These are phyloP conservation scores for Pestalotiopsis sp. DNA, from an alignment of 2,329 filamentous ascomycete genomes.

Conservation along the genomic window DNA sequence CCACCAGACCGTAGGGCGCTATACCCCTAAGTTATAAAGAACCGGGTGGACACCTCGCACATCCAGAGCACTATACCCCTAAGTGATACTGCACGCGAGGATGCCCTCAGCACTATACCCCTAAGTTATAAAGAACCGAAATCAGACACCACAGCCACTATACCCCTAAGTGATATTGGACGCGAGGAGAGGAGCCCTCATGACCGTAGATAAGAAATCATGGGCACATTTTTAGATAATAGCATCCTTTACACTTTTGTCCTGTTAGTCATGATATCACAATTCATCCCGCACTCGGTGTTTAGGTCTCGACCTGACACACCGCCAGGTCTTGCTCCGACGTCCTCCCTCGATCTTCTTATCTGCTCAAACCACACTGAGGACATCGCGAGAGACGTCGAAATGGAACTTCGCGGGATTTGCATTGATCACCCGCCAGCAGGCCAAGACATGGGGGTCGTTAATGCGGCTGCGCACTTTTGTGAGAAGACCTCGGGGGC, in stretches of 20 bases:
- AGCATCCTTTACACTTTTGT: constrained; percentile 6
- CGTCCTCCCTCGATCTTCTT: background rate
- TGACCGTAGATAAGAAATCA: constrained; percentile 2
- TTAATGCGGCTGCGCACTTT: background rate
- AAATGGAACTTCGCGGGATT: background rate
- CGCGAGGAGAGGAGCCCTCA: background rate
- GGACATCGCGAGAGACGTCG: background rate
- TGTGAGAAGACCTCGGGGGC: background rate
- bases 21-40: background rate
- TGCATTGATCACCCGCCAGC: background rate
- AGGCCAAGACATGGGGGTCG: background rate
- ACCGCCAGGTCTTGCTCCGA: constrained; percentile 3
- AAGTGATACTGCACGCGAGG: constrained; percentile 5
- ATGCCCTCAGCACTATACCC: constrained; percentile 3
- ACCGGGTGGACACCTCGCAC: background rate
- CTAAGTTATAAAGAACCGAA: constrained; percentile 3
- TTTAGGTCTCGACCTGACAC: background rate
- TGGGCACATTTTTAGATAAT: constrained; percentile 10
- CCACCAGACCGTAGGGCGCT: background rate
- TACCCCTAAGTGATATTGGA: constrained; percentile 10
- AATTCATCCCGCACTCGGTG: background rate
- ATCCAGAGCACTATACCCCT: constrained; percentile 7
- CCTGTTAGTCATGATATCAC: constrained; percentile 9
- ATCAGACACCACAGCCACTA: background rate
- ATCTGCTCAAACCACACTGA: background rate